Evolutionary conservation across 129 eudicot genomes (phyloP).

Genomic region (sunflower (Helianthus annuus)): HanXRQr2.0-SUNRISE NC_035446.2:91575015-91575514

Average conservation of each 20-base stretch:
- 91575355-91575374: conserved; percentile 91
- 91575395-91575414: conserved; percentile 40
- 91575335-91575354: conserved; percentile 95
- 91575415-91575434: neutral
- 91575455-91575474: neutral
- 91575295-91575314: neutral
- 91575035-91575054: no score
- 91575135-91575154: conserved; percentile 43
- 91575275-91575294: neutral
- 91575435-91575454: conserved; percentile 4
- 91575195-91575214: conserved; percentile 86
- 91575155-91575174: conserved; percentile 87
- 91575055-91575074: no score
- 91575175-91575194: conserved; percentile 92
- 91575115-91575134: neutral
- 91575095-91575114: no score
- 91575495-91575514: neutral
- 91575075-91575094: no score
- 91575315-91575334: conserved; percentile 50
- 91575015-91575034: no score
- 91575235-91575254: conserved; percentile 90
- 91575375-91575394: conserved; percentile 75
- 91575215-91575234: conserved; percentile 71
- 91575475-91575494: neutral
- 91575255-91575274: conserved; percentile 72